These are phyloP conservation scores for Torulaspora franciscae DNA, from an alignment of 805 yeast genomes.

Conservation along the genomic window DNA sequence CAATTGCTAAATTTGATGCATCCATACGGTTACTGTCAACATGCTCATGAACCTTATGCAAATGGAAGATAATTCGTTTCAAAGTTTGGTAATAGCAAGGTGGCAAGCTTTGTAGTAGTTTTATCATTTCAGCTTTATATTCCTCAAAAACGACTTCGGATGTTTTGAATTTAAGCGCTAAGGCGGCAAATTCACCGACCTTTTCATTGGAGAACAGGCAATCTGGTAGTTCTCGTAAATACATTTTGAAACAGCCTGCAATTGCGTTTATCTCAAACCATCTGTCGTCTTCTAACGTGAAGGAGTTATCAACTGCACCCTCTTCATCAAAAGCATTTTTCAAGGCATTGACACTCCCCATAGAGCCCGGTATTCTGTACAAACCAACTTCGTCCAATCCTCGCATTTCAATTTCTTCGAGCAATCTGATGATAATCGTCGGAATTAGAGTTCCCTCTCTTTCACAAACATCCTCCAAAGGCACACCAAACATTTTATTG, in stretches of 20 bases:
- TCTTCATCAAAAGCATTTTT: constrained; percentile 51
- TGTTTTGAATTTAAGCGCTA: constrained; percentile 27
- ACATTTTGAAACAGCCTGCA: constrained; percentile 82
- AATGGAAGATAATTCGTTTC: constrained; percentile 61
- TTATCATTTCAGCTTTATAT: constrained; percentile 25
- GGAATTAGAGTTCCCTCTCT: constrained; percentile 66
- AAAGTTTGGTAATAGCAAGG: constrained; percentile 61
- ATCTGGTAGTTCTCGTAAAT: constrained; percentile 80
- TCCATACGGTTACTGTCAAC: constrained; percentile 78
- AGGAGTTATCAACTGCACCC: constrained; percentile 39
- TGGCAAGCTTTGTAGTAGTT: constrained; percentile 49
- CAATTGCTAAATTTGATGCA: constrained; percentile 84
- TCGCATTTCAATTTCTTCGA: constrained; percentile 74
- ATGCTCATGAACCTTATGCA: constrained; percentile 61
- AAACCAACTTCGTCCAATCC: constrained; percentile 90
- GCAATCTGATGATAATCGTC: constrained; percentile 54
- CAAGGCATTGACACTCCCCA: constrained; percentile 51
- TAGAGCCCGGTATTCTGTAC: constrained; percentile 68
- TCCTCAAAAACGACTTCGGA: constrained; percentile 25
- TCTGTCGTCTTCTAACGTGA: constrained; percentile 47
- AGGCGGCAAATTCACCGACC: constrained; percentile 50
- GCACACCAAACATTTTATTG: constrained; percentile 77
- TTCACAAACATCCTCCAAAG: constrained; percentile 67
- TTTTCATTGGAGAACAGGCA: constrained; percentile 65
- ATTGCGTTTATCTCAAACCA: constrained; percentile 81